phyloP scores from a whole-genome alignment of 2,329 filamentous ascomycete genomes.

The Fusarium sp. region DNA sequence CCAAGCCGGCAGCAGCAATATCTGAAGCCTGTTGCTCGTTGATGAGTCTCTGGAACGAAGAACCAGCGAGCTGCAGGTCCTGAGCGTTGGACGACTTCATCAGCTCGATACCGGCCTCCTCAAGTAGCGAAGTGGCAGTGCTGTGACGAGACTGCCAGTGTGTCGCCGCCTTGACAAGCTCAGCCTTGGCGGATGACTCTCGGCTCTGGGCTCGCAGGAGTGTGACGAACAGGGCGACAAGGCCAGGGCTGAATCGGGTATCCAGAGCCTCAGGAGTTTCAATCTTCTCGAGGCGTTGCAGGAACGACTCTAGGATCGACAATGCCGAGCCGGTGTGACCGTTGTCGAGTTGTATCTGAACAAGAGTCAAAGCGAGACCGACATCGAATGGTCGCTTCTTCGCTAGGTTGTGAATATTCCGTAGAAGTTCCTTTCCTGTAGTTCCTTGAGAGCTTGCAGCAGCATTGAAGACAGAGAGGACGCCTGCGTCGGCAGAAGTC shows the following conservation, averaged over 20 bases:
- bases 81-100: slow-evolving; percentile 78
- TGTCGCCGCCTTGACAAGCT: slow-evolving; percentile 81
- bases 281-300: slow-evolving; percentile 76
- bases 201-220: slow-evolving; percentile 84
- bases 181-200: slow-evolving; percentile 75
- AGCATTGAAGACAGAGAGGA: slow-evolving; percentile 69
- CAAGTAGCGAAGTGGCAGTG: slow-evolving; percentile 73
- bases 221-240: slow-evolving; percentile 83
- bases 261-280: slow-evolving; percentile 69
- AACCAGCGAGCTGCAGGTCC: slow-evolving; percentile 77
- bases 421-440: slow-evolving; percentile 75
- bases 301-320: slow-evolving; percentile 79
- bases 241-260: slow-evolving; percentile 83
- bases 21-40: slow-evolving; percentile 74
- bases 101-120: slow-evolving; percentile 85
- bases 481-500: slow-evolving; percentile 49
- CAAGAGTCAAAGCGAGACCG: slow-evolving; percentile 81
- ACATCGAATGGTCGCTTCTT: slow-evolving; percentile 83
- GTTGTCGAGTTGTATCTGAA: slow-evolving; percentile 82
- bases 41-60: slow-evolving; percentile 82
- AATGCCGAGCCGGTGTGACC: slow-evolving; percentile 81
- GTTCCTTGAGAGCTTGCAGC: slow-evolving; percentile 77
- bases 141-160: slow-evolving; percentile 78
- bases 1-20: slow-evolving; percentile 82
- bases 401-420: slow-evolving; percentile 75